Base-by-base conservation (phyloP, 352 stramenopile genomes). In the Phytophthora pseudosyringae region DNA sequence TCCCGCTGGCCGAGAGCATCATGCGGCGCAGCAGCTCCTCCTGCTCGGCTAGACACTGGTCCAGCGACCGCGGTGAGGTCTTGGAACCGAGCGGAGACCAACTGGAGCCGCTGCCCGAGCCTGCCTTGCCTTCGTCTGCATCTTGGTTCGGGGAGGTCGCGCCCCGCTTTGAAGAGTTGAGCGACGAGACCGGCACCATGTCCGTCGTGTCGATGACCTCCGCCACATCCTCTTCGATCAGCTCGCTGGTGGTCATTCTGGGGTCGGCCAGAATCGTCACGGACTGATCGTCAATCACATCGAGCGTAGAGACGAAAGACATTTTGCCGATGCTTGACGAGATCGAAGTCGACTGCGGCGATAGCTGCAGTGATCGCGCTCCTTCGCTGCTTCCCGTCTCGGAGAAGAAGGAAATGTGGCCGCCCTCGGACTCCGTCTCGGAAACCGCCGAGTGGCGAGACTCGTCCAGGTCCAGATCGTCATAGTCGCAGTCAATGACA, bases 151-250 rank as follows among this genome's bases (percentile, higher is more conserved):
- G 33, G 21, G 45, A 52, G 28, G 8, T 36, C 12, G 21, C 43
- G 26, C 41, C 45, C 10, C 48, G 38, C 25, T 58, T 59, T 33
- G 47, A 57, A 32, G 58, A 41, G 15, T 41, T 48, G 18, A 63
- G n/a, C 25, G 52, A n/a, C 0, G 52, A 67, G 0, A 73, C 55
- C 6, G 72, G 74, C 25, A 78, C 26, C 77, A 83, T 86, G 52
- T 86, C 72, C 0, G 41, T 80, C 33, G 77, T 86, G 53, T 86
- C 75, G 36, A 86, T 83, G 7, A 73, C 69, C 31, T 80, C 73
- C 13, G 71, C 59, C 31, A 82, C 68, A 26, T 85, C 76, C 15
- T 62, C 59, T 51, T 64, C 60, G 35, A 54, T 54, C n/a, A 60
- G 15, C 2, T 70, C 62, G 18, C 53, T 49, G 1, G 59, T 4